Percentiles rank a stretch among this genome's conserved stretches.
Evolutionary conservation across 192 early-diverging fungal species (phyloP).

Genomic region (Coemansia sp.): DNA sequence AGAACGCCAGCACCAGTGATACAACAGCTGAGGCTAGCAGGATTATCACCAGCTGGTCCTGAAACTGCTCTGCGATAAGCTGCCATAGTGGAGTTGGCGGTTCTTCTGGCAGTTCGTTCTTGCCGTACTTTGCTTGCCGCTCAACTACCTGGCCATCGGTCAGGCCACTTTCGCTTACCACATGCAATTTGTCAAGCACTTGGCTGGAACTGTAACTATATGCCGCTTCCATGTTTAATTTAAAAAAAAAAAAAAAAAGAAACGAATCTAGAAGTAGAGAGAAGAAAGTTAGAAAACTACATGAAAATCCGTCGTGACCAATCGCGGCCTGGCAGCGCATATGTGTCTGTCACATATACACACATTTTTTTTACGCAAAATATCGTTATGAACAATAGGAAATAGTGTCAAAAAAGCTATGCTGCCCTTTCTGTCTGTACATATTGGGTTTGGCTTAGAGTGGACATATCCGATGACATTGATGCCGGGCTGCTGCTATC

Average conservation of each 20-base stretch:
- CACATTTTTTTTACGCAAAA: too few relatives aligned
- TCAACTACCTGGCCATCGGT: conserved; percentile 60
- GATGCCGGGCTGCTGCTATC: neutral
- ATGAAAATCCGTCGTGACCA: too few relatives aligned
- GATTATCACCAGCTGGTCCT: conserved; percentile 98
- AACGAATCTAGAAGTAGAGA: conserved; percentile 1
- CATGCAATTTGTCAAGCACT: conserved; percentile 67
- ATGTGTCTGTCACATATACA: too few relatives aligned
- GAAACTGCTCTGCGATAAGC: conserved; percentile 94
- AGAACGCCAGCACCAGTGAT: conserved; percentile 87
- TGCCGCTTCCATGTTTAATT: conserved; percentile 61
- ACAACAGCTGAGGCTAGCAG: conserved; percentile 85
- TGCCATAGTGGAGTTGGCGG: conserved; percentile 87
- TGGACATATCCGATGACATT: neutral
- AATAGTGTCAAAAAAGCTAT: neutral
- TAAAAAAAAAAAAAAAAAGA: conserved; percentile 1
- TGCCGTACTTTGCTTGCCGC: conserved; percentile 66
- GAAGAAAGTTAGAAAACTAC: neutral
- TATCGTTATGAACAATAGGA: neutral
- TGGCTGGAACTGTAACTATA: conserved; percentile 62
- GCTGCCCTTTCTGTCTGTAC: neutral
- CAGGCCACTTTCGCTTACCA: conserved; percentile 65
- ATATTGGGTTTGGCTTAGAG: neutral
- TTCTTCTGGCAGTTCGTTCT: conserved; percentile 90
- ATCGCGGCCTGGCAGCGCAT: too few relatives aligned